These are phyloP conservation scores for Arxiozyma bovina DNA, from an alignment of 1,139 yeast genomes.

Conservation along the genomic window DNA sequence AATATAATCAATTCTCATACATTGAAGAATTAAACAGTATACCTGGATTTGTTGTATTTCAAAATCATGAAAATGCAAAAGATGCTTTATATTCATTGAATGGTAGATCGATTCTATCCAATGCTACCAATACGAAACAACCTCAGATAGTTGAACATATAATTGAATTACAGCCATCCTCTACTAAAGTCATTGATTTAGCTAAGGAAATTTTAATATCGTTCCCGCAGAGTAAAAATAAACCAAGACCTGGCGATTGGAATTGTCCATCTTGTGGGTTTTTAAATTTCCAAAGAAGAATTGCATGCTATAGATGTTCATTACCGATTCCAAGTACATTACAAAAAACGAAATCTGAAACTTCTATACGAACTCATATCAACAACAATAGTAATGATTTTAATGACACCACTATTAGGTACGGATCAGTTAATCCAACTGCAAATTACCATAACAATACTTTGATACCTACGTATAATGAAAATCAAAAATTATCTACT, in stretches of 20 bases:
- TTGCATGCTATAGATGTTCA: constrained; percentile 89
- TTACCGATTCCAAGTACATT: constrained; percentile 60
- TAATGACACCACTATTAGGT: not conserved
- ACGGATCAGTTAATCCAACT: not conserved
- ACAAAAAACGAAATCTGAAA: constrained; percentile 31
- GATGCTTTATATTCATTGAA: constrained; percentile 62
- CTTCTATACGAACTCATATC: constrained; percentile 33
- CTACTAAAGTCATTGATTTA: constrained; percentile 63
- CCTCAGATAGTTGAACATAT: constrained; percentile 54
- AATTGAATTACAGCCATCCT: constrained; percentile 81
- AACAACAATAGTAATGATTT: constrained; percentile 10
- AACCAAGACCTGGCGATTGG: constrained; percentile 98
- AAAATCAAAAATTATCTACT: not conserved
- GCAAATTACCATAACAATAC: constrained; percentile 7
- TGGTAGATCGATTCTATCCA: constrained; percentile 40
- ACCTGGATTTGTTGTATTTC: constrained; percentile 79
- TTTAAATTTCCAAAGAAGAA: constrained; percentile 87
- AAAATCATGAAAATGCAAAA: constrained; percentile 77
- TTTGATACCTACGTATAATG: constrained; percentile 2
- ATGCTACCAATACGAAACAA: constrained; percentile 29
- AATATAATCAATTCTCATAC: constrained; percentile 23
- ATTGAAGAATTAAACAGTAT: constrained; percentile 34
- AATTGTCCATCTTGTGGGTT: constrained; percentile 94
- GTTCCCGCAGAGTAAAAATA: constrained; percentile 79
- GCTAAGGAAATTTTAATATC: constrained; percentile 76